These are phyloP conservation scores for Primulina huaijiensis DNA, from an alignment of 257 asterid genomes.

Conservation along the genomic window DNA sequence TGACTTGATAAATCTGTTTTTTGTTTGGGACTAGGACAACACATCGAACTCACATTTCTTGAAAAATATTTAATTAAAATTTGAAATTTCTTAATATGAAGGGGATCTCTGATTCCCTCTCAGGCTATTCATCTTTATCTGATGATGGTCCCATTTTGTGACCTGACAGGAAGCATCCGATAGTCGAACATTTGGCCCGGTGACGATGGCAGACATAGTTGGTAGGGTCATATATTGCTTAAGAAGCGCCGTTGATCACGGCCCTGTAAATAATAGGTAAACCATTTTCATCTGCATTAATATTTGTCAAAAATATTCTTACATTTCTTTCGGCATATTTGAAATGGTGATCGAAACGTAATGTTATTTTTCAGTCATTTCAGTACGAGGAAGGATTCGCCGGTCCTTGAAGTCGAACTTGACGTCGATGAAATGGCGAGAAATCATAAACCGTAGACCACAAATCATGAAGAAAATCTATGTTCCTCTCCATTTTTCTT, in stretches of 20 bases:
- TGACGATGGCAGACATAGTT: slow-evolving; percentile 55
- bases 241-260: slow-evolving; percentile 74
- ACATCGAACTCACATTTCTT: neutral
- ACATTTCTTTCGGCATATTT: no score
- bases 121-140: neutral
- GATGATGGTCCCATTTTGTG: neutral
- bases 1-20: no score
- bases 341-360: neutral
- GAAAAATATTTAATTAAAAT: neutral
- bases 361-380: slow-evolving; percentile 38
- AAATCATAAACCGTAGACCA: slow-evolving; percentile 53
- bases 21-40: neutral
- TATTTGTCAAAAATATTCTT: neutral
- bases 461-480: neutral
- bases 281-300: slow-evolving; percentile 13
- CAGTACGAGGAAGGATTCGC: slow-evolving; percentile 51
- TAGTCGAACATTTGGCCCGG: slow-evolving; percentile 87
- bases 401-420: slow-evolving; percentile 73
- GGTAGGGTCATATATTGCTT: slow-evolving; percentile 82
- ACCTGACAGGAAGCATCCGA: slow-evolving; percentile 69
- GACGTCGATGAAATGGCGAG: slow-evolving; percentile 79
- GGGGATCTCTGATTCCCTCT: neutral
- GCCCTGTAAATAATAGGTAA: slow-evolving; percentile 77
- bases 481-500: neutral
- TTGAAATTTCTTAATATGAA: no score